These are phyloP conservation scores for Phaffomyces thermotolerans DNA, from an alignment of 805 yeast genomes.

Conservation along the genomic window DNA sequence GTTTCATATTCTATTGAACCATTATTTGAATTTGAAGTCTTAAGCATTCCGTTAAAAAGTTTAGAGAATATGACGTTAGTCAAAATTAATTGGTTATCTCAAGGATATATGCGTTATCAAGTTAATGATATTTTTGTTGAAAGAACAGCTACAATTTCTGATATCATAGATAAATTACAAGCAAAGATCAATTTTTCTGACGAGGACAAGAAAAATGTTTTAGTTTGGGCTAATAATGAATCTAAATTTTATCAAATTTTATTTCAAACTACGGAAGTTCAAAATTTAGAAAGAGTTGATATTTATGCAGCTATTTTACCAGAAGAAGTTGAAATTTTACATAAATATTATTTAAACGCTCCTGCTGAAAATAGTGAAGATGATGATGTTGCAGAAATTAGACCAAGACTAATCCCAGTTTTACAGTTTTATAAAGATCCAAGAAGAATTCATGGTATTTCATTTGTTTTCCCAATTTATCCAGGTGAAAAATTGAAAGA, in stretches of 20 bases:
- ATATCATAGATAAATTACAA: conserved; percentile 49
- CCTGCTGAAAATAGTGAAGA: conserved; percentile 16
- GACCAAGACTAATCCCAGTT: conserved; percentile 49
- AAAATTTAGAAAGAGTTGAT: conserved; percentile 28
- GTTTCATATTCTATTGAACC: conserved; percentile 28
- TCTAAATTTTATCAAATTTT: conserved; percentile 30
- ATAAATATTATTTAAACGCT: conserved; percentile 14
- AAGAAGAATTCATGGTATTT: conserved; percentile 67
- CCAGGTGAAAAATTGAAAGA: conserved; percentile 59
- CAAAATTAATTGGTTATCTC: conserved; percentile 64
- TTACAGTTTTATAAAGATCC: conserved; percentile 72
- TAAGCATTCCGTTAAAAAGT: conserved; percentile 68
- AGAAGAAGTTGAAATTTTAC: conserved; percentile 27
- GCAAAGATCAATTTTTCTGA: conserved; percentile 45
- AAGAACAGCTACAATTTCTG: conserved; percentile 45
- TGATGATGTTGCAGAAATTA: conserved; percentile 11
- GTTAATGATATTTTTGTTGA: conserved; percentile 65
- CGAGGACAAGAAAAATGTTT: conserved; percentile 37
- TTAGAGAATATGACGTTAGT: conserved; percentile 69
- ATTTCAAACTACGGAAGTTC: conserved; percentile 31
- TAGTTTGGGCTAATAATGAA: conserved; percentile 49
- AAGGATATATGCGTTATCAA: conserved; percentile 64
- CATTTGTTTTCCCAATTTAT: conserved; percentile 68
- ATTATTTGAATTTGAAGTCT: conserved; percentile 63
- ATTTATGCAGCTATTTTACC: conserved; percentile 44